Evolutionary conservation across 2,329 filamentous ascomycete genomes (phyloP), one percentile per base, ranked within the genome.

Genomic region (Neonectria punicea): DNA sequence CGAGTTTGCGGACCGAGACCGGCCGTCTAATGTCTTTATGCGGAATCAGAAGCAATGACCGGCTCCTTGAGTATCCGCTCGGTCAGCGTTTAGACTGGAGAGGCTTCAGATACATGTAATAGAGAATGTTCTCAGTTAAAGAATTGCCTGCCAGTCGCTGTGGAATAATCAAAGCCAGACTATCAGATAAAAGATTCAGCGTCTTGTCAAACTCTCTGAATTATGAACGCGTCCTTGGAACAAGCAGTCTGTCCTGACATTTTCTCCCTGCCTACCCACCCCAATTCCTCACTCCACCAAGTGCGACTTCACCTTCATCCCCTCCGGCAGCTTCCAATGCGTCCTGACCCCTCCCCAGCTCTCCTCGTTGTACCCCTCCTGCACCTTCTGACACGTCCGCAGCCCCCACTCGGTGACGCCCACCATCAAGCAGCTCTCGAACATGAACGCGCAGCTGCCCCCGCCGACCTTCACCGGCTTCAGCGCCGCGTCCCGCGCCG

Each of bases 301-400:
- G 41, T 75, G 73, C 13, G 65, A 57, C 55, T 72, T 74, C 11
- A 78, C 73, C 63, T 75, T 66, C 34, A 71, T 61, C 1, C 77
- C 80, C 39, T 79, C 78, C 0, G 84, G 82, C 72, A 73, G 74
- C 74, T 80, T 79, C 84, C 90, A 92, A 74, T 91, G 87, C 47
- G 89, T 84, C 78, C 87, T 87, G 57, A 92, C 80, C 0, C 86
- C 86, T 30, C 84, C 89, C 93, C 93, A 97, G 76, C 92, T 94
- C 82, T 97, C 92, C 62, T 90, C 88, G 75, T 89, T 94, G 75
- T 96, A 97, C 61, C 87, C 87, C 69, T 88, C 84, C 81, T 88
- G 86, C 16, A 87, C 83, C 77, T 86, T 87, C 69, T 81, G 77
- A 59, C 85, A 95, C 67, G 87, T 85, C 68, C 79, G 78, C 66